phyloP scores from a whole-genome alignment of 2,329 filamentous ascomycete species.

The Beauveria scarabaeidicola region DNA sequence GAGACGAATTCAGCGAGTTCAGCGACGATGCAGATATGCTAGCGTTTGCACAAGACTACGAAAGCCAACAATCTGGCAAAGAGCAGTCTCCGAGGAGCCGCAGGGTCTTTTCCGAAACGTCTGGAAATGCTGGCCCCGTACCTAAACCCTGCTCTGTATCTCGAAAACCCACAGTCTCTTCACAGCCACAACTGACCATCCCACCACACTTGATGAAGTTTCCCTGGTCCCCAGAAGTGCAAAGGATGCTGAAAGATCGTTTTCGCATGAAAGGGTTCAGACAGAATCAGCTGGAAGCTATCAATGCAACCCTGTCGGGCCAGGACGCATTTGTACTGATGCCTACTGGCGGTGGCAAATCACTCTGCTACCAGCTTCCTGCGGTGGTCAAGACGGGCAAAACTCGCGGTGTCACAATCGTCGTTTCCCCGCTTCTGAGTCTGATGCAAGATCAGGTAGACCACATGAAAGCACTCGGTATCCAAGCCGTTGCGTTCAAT shows the following conservation, averaged over 20 bases:
- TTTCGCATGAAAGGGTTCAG: conserved; percentile 85
- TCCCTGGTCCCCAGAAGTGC: conserved; percentile 82
- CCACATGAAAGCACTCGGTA: conserved; percentile 64
- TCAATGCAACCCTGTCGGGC: conserved; percentile 82
- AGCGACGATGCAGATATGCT: conserved; percentile 45
- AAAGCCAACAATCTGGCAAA: conserved; percentile 29
- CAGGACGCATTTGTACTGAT: conserved; percentile 93
- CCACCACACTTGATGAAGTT: conserved; percentile 52
- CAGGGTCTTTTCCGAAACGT: conserved; percentile 37
- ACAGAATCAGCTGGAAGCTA: conserved; percentile 86
- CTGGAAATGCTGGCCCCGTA: conserved; percentile 33
- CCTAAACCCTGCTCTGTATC: conserved; percentile 24
- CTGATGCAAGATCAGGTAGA: conserved; percentile 96
- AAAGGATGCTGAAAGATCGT: conserved; percentile 66
- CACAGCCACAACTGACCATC: conserved; percentile 27
- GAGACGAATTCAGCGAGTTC: conserved; percentile 37
- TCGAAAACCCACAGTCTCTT: conserved; percentile 20
- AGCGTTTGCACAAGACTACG: conserved; percentile 42
- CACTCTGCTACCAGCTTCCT: conserved; percentile 90
- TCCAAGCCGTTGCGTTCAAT: conserved; percentile 76
- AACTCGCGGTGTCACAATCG: conserved; percentile 80
- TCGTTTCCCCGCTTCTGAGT: conserved; percentile 90
- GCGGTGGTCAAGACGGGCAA: conserved; percentile 73
- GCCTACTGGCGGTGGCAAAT: conserved; percentile 96
- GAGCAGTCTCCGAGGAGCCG: conserved; percentile 22